Conservation (phyloP, 2,329 filamentous ascomycete genomes). For the Chaetomium sp. region DNA sequence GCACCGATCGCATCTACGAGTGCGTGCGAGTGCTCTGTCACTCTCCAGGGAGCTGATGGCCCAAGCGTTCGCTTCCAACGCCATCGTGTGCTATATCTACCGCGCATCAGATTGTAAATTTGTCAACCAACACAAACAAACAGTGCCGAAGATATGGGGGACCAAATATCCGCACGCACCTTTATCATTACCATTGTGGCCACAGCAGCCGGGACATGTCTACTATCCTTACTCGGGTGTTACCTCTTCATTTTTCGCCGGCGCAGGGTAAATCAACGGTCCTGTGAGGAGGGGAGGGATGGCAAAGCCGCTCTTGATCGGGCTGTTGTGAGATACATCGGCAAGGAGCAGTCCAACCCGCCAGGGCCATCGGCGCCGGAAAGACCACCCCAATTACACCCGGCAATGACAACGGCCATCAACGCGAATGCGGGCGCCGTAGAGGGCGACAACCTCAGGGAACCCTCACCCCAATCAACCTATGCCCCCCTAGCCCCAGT, state of each 20-base stretch:
- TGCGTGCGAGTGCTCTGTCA: no score
- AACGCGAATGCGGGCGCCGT: neutral
- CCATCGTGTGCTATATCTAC: conserved; percentile 18
- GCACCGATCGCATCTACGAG: no score
- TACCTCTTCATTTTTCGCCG: conserved; percentile 29
- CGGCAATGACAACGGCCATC: conserved; percentile 13
- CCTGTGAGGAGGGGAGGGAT: conserved; percentile 28
- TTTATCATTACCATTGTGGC: conserved; percentile 40
- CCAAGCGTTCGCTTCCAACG: no score
- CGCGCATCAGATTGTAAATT: conserved; percentile 17
- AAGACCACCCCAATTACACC: neutral
- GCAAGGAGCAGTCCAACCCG: conserved; percentile 25
- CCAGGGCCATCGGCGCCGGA: conserved; percentile 3
- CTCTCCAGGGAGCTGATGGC: no score
- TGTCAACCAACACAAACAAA: conserved; percentile 4
- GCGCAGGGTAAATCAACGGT: conserved; percentile 25
- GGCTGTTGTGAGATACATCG: conserved; percentile 34
- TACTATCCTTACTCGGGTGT: conserved; percentile 41
- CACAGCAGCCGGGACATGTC: conserved; percentile 41
- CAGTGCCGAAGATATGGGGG: neutral
- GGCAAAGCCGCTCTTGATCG: conserved; percentile 32
- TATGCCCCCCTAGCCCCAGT: neutral
- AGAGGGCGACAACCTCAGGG: neutral
- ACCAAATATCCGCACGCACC: conserved; percentile 37
- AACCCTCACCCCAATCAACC: neutral